These are phyloP conservation scores for Flaveria sonorensis DNA, from an alignment of 129 eudicot species.

Conservation along the genomic window DNA sequence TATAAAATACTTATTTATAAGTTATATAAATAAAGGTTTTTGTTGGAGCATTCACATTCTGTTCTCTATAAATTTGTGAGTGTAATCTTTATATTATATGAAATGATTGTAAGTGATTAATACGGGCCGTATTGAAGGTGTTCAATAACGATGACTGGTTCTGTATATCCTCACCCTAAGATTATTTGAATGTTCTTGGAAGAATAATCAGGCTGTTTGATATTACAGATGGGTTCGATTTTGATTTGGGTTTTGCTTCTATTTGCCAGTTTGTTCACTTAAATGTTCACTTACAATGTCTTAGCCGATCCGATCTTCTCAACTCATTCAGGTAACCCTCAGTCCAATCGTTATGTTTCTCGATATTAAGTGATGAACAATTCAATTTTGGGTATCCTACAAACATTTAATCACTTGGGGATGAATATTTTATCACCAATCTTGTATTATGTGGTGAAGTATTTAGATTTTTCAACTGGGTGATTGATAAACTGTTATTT, in stretches of 20 bases:
- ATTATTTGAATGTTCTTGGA: conserved; percentile 1
- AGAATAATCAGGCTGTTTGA: conserved; percentile 14
- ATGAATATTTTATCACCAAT: not conserved
- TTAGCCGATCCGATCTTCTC: conserved; percentile 64
- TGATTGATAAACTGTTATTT: not conserved
- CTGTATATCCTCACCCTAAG: too few species aligned
- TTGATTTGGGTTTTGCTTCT: conserved; percentile 29
- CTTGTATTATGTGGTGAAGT: not conserved
- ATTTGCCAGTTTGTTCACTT: conserved; percentile 30
- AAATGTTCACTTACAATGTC: conserved; percentile 43
- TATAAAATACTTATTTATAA: too few species aligned
- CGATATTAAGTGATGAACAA: not conserved
- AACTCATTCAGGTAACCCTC: conserved; percentile 55
- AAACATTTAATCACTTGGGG: not conserved
- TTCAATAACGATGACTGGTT: too few species aligned
- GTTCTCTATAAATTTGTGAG: too few species aligned
- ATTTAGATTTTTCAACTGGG: not conserved
- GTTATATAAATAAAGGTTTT: too few species aligned
- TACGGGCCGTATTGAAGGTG: too few species aligned
- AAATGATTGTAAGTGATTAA: too few species aligned
- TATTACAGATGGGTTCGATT: conserved; percentile 32
- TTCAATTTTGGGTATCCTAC: not conserved
- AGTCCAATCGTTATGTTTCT: not conserved
- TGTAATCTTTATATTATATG: too few species aligned
- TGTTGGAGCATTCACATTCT: too few species aligned